A percentile compares a stretch with the other conserved stretches of the same genome.
These are phyloP conservation scores for Sphaerulina musiva DNA, from an alignment of 2,329 filamentous ascomycete genomes.

Conservation along the genomic window DNA sequence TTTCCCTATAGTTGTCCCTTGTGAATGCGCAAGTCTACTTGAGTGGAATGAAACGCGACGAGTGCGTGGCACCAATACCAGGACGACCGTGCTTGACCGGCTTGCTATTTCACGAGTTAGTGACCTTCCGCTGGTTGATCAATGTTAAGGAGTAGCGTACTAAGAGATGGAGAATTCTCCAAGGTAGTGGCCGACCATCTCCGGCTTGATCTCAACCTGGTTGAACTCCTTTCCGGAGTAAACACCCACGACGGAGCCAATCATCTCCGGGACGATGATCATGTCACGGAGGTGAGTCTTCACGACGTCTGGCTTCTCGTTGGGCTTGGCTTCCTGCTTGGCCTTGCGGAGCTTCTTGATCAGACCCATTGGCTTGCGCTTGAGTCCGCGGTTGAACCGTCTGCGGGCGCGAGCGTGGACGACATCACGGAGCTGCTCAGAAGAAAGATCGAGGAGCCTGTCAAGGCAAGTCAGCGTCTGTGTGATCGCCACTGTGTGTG, in stretches of 20 bases:
- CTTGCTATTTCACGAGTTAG: constrained; percentile 65
- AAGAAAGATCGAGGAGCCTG: constrained; percentile 97
- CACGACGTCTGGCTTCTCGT: constrained; percentile 99
- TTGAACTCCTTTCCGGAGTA: constrained; percentile 99
- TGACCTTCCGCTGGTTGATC: constrained; percentile 4
- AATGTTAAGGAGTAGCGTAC: constrained; percentile 53
- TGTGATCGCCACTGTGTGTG: constrained; percentile 2
- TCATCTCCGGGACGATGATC: constrained; percentile 99
- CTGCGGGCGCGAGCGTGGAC: constrained; percentile 97
- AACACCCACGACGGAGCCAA: constrained; percentile 95
- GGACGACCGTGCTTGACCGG: constrained; percentile 99
- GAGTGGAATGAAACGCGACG: constrained; percentile 99
- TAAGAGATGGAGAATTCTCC: constrained; percentile 99
- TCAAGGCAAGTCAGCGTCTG: not conserved
- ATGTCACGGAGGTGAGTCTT: constrained; percentile 99
- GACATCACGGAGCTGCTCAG: constrained; percentile 97
- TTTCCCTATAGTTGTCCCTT: not conserved
- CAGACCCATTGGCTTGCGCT: constrained; percentile 99
- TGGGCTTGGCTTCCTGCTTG: constrained; percentile 97
- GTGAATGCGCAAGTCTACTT: constrained; percentile 57
- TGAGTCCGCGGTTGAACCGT: constrained; percentile 98
- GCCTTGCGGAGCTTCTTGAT: constrained; percentile 99
- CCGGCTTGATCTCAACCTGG: constrained; percentile 99
- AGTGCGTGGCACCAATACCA: constrained; percentile 99
- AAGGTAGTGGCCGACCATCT: constrained; percentile 99